Evolutionary conservation across 257 asterid genomes (phyloP), one percentile per base, ranked within the genome.

Genomic region (Plantago elongata): DNA sequence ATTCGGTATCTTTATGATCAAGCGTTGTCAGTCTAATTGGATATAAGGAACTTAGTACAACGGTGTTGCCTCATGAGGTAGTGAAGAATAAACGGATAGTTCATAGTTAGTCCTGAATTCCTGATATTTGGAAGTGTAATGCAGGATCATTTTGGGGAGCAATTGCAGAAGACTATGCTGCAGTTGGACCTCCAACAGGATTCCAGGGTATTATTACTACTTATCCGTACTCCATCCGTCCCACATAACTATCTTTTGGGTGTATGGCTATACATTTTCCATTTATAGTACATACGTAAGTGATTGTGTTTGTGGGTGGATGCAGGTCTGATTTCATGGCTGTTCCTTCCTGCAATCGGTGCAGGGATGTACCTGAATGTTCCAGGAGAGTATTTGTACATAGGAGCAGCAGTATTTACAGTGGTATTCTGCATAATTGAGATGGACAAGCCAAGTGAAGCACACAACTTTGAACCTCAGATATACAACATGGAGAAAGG

Each of bases 401-500:
- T 84, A 5, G 96, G 95, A 61, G 97, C 97, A 63, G 97, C 84
- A 46, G 48, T 90, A 0, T 90, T 84, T 60, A 72, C 88, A 0
- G 79, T 80, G 59, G 61, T 87, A 44, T 87, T 83, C 44, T 84
- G 95, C 67, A 66, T 81, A 4, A 84, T 90, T 22, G 96, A 90
- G 83, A 84, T 90, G 92, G 86, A 81, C 69, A 87, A 87, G 71
- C 96, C 95, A 37, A 87, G 97, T 29, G 96, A 90, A 60, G 72
- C 97, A 0, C 97, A 90, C 78, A 90, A 87, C 83, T 90, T 90
- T 51, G 93, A 84, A 65, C 97, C 97, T 60, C 93, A 87, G 69
- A 90, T 90, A 69, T 90, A 90, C 68, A 84, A 78, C 51, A 87
- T 90, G 95, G 97, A 90, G 67, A 74, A 95, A 74, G 96, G 95